Base-by-base conservation (phyloP, 2,329 filamentous ascomycete genomes). In the Aspergillus quadricinctus region DNA sequence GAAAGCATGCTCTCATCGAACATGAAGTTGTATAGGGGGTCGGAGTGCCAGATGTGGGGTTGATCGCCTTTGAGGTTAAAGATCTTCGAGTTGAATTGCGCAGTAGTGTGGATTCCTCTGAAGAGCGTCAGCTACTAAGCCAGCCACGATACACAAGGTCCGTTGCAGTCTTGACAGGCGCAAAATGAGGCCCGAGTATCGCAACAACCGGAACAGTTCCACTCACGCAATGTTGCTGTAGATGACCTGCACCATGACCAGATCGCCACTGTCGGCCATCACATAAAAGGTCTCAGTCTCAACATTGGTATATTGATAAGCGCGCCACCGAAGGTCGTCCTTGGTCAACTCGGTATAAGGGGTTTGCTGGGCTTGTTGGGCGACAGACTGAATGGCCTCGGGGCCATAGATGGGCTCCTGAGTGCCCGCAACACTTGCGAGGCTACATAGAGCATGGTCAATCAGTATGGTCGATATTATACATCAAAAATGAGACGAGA, bases 251-350 rank as follows among this genome's bases (percentile, higher is more conserved):
- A 85, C 85, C 75, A 96, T 84, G 53, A 83, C 90, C 62, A 92
- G 75, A 61, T 87, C 82, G 51, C 94, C 94, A 58, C 80, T 85
- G 60, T 96, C 89, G 55, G 88, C 81, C 75, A 87, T 87, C 69
- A 97, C 78, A 79, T 99, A 99, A 79, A 97, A 99, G 61, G 84
- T 92, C 79, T 97, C 89, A 29, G 91, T 97, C 81, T 99, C 94
- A 66, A 97, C 94, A 69, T 84, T 89, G 61, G 94, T 97, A 68
- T 86, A 88, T 64, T 91, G 88, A 80, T 92, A 83, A 27, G 82
- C 85, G 67, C 80, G 78, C 94, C 94, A 99, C 79, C 87, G 89
- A 69, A 96, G 76, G 72, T 95, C 87, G 48, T 92, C 82, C 67
- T 86, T 88, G 63, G 81, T 85, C 66, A 92, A 76, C 73, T 94